Conservation (phyloP, 2,329 filamentous ascomycete species). For the Fusarium euwallaceae region DNA sequence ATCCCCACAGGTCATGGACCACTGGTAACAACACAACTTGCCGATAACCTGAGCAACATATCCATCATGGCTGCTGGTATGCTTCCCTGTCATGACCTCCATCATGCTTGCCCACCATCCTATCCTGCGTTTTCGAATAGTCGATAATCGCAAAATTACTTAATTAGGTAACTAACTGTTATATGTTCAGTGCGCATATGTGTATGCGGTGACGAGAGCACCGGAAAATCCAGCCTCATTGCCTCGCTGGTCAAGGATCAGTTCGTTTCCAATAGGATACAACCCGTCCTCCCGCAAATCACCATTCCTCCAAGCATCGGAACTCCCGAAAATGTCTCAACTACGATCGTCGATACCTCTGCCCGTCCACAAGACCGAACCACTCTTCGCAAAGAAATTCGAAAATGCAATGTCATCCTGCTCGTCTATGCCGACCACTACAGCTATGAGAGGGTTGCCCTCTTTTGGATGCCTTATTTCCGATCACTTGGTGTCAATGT, state of each 20-base stretch:
- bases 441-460: slow-evolving; percentile 95
- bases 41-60: slow-evolving; percentile 28
- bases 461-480: slow-evolving; percentile 99
- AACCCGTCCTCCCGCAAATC: slow-evolving; percentile 92
- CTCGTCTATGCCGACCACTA: slow-evolving; percentile 99
- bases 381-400: slow-evolving; percentile 91
- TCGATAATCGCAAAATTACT: background rate
- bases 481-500: slow-evolving; percentile 98
- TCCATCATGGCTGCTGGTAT: slow-evolving; percentile 46
- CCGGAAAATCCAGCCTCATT: slow-evolving; percentile 94
- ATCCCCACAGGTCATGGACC: slow-evolving; percentile 36
- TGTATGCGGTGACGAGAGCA: slow-evolving; percentile 95
- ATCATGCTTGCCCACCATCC: background rate
- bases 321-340: slow-evolving; percentile 96
- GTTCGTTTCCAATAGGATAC: slow-evolving; percentile 96
- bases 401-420: slow-evolving; percentile 96
- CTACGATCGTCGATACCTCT: slow-evolving; percentile 97
- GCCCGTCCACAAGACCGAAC: slow-evolving; percentile 93
- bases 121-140: background rate
- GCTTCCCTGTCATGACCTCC: slow-evolving; percentile 17
- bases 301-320: slow-evolving; percentile 94
- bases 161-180: slow-evolving; percentile 29
- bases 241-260: slow-evolving; percentile 97
- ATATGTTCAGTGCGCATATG: slow-evolving; percentile 80
- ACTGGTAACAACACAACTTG: slow-evolving; percentile 33